Evolutionary conservation across 208 protist genomes (phyloP).

Genomic region (Trypanosoma avium): DNA sequence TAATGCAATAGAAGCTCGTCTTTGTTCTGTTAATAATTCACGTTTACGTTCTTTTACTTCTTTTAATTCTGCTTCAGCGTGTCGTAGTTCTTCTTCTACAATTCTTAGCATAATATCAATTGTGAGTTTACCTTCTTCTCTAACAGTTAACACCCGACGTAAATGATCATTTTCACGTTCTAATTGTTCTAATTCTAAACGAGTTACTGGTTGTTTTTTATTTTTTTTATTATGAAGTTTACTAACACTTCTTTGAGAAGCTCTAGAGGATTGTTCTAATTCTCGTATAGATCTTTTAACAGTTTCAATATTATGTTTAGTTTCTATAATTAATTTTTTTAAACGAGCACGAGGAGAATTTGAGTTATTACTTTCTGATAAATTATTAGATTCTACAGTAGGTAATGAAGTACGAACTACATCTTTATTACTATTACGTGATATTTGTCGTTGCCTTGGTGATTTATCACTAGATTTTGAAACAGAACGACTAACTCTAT

Average conservation of each 20-base stretch:
- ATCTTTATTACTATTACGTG: too few species aligned
- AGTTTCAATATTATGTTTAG: too few species aligned
- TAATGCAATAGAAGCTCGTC: slow-evolving; percentile 63
- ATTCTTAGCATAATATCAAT: slow-evolving; percentile 36
- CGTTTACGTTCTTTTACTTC: slow-evolving; percentile 39
- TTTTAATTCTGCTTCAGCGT: slow-evolving; percentile 37
- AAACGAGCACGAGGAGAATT: too few species aligned
- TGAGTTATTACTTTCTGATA: too few species aligned
- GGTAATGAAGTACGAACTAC: too few species aligned
- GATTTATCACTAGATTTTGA: too few species aligned
- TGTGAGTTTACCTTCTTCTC: background rate
- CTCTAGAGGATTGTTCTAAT: background rate
- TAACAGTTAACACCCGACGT: slow-evolving; percentile 24
- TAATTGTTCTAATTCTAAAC: slow-evolving; percentile 32
- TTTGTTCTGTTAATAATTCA: slow-evolving; percentile 51
- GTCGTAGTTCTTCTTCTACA: slow-evolving; percentile 46
- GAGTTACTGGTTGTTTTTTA: background rate
- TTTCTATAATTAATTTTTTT: too few species aligned
- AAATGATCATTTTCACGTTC: slow-evolving; percentile 32
- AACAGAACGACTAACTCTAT: too few species aligned
- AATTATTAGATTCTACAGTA: too few species aligned
- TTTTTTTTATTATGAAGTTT: background rate
- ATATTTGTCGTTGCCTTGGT: too few species aligned
- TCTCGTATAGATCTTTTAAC: too few species aligned
- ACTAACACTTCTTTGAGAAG: background rate